Percentiles rank a stretch among this genome's conserved stretches.
These are phyloP conservation scores for Suillus subalutaceus DNA, from an alignment of 768 basidiomycete genomes.

Conservation along the genomic window DNA sequence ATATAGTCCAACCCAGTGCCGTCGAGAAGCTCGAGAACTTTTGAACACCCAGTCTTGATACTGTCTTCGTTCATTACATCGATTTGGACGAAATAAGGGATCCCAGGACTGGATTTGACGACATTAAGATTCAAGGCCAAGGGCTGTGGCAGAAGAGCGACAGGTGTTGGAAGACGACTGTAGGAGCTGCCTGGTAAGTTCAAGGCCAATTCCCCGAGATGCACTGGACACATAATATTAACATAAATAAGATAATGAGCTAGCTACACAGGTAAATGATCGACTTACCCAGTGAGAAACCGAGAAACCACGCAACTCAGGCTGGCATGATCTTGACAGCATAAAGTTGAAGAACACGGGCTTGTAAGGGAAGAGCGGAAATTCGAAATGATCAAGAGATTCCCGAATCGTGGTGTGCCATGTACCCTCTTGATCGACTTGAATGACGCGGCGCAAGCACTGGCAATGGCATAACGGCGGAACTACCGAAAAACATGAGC, in stretches of 20 bases:
- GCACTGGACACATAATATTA: neutral
- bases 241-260: neutral
- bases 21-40: slow-evolving; percentile 28
- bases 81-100: slow-evolving; percentile 33
- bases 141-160: slow-evolving; percentile 23
- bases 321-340: neutral
- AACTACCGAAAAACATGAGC: neutral
- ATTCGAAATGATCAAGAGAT: slow-evolving; percentile 2
- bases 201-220: slow-evolving; percentile 15
- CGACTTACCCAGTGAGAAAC: neutral
- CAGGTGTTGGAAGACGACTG: slow-evolving; percentile 23
- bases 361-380: neutral
- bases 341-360: neutral
- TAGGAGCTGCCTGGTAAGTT: slow-evolving; percentile 17
- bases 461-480: too few species aligned
- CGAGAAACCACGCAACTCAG: neutral
- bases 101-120: slow-evolving; percentile 24
- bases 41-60: slow-evolving; percentile 27
- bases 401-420: neutral
- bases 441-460: too few species aligned
- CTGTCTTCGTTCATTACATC: slow-evolving; percentile 24
- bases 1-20: slow-evolving; percentile 37
- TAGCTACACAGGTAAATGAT: neutral
- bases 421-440: too few species aligned
- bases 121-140: slow-evolving; percentile 15